Percentiles rank a stretch among this genome's conserved stretches.
These are phyloP conservation scores for Talaromyces thailandensis DNA, from an alignment of 495 filamentous ascomycete genomes.

Conservation along the genomic window DNA sequence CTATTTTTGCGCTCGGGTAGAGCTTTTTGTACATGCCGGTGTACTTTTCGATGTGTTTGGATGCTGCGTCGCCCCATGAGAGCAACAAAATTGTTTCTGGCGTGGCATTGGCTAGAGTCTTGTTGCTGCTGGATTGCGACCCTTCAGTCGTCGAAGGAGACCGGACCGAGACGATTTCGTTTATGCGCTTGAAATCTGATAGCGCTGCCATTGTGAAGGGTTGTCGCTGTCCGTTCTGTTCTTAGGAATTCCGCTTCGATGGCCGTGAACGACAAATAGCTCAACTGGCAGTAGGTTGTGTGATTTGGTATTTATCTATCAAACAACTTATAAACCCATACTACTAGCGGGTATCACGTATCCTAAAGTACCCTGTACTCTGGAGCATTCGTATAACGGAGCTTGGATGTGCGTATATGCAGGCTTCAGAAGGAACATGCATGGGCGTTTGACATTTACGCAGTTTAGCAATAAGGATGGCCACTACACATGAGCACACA, in stretches of 20 bases:
- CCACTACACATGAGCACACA: too few species aligned
- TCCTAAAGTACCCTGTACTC: not conserved
- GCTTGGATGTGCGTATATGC: not conserved
- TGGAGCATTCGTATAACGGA: too few species aligned
- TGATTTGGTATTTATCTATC: not conserved
- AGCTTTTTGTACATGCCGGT: not conserved
- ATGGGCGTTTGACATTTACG: too few species aligned
- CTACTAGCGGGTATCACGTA: not conserved
- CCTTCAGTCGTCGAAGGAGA: not conserved
- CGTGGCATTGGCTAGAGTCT: not conserved
- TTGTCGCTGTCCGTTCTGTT: not conserved
- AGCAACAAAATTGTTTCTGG: not conserved
- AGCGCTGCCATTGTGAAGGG: not conserved
- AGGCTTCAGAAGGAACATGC: not conserved
- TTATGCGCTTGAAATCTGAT: not conserved
- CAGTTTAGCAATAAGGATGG: too few species aligned
- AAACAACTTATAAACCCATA: not conserved
- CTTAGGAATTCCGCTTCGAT: not conserved
- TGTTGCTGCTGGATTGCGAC: not conserved
- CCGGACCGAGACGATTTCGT: not conserved
- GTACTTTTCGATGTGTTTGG: constrained; percentile 1
- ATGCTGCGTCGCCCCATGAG: not conserved
- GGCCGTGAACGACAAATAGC: not conserved
- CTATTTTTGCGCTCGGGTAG: not conserved
- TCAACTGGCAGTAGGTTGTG: not conserved